These are phyloP conservation scores for Talaromyces sp. DNA, from an alignment of 2,329 filamentous ascomycete species.

Conservation along the genomic window DNA sequence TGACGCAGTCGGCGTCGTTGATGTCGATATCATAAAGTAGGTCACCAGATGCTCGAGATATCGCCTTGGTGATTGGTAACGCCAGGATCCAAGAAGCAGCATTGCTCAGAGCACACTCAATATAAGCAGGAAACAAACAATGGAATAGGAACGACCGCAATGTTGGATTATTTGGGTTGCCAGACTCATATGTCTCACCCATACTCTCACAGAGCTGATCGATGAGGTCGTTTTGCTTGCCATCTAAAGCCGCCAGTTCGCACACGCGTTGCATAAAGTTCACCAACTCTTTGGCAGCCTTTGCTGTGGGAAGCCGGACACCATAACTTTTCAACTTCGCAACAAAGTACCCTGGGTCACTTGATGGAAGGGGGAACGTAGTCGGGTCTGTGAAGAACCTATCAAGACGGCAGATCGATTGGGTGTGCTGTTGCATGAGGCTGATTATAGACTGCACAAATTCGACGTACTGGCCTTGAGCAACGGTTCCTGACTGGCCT, in stretches of 20 bases:
- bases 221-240: slow-evolving; percentile 53
- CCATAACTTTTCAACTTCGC: slow-evolving; percentile 57
- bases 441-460: slow-evolving; percentile 58
- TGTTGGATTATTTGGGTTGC: slow-evolving; percentile 36
- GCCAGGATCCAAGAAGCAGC: slow-evolving; percentile 49
- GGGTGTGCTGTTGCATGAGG: slow-evolving; percentile 56
- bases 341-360: slow-evolving; percentile 59
- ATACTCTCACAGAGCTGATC: slow-evolving; percentile 51
- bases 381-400: slow-evolving; percentile 57
- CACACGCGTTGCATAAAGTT: slow-evolving; percentile 57
- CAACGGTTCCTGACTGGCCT: slow-evolving; percentile 28
- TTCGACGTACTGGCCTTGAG: slow-evolving; percentile 52
- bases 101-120: slow-evolving; percentile 45
- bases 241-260: slow-evolving; percentile 54
- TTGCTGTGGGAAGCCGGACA: slow-evolving; percentile 46
- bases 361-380: slow-evolving; percentile 55
- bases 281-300: slow-evolving; percentile 50
- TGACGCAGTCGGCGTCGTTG: slow-evolving; percentile 35
- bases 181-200: slow-evolving; percentile 39
- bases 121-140: slow-evolving; percentile 54
- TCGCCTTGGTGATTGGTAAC: slow-evolving; percentile 48
- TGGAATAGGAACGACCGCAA: slow-evolving; percentile 50
- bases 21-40: slow-evolving; percentile 45
- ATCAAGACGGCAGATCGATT: slow-evolving; percentile 51
- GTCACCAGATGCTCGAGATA: slow-evolving; percentile 38